These are phyloP conservation scores for Phytophthora pinifolia DNA, from an alignment of 352 stramenopile species.

Conservation along the genomic window DNA sequence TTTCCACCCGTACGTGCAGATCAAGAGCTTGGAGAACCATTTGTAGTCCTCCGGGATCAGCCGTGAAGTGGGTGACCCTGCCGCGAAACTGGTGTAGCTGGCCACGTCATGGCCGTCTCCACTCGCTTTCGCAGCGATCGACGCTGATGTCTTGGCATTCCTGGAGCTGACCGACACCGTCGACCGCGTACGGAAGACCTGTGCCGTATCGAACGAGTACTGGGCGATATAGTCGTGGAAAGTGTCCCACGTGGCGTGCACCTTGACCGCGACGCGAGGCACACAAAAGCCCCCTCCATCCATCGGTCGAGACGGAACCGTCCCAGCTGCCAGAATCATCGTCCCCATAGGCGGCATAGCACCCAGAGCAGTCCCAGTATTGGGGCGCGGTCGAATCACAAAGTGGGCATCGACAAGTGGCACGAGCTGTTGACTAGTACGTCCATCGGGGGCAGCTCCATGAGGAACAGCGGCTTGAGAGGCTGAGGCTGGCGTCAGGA, in stretches of 20 bases:
- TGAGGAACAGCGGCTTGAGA: constrained; percentile 1
- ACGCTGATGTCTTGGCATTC: constrained; percentile 50
- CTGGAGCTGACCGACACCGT: constrained; percentile 59
- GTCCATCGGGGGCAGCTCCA: background rate
- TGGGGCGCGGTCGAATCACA: constrained; percentile 16
- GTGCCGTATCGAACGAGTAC: constrained; percentile 58
- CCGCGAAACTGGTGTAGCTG: constrained; percentile 37
- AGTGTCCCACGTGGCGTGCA: constrained; percentile 55
- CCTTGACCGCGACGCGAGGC: constrained; percentile 40
- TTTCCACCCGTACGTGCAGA: constrained; percentile 77
- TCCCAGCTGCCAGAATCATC: constrained; percentile 35
- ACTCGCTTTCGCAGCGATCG: constrained; percentile 23
- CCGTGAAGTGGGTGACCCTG: constrained; percentile 23
- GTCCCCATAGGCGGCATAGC: constrained; percentile 23
- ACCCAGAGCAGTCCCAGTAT: background rate
- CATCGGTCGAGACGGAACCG: constrained; percentile 30
- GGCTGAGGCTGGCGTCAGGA: constrained; percentile 10
- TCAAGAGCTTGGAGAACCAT: constrained; percentile 81
- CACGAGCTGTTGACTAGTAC: constrained; percentile 13
- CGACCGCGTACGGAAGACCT: constrained; percentile 76
- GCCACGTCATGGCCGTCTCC: constrained; percentile 29
- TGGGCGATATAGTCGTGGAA: constrained; percentile 59
- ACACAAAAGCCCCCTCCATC: constrained; percentile 34
- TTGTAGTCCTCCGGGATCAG: constrained; percentile 57
- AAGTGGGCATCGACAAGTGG: constrained; percentile 16